Evolutionary conservation across 1,284 basidiomycete genomes (phyloP), one percentile per base, ranked within the genome.

Genomic region (Sporisorium sorghi): DNA sequence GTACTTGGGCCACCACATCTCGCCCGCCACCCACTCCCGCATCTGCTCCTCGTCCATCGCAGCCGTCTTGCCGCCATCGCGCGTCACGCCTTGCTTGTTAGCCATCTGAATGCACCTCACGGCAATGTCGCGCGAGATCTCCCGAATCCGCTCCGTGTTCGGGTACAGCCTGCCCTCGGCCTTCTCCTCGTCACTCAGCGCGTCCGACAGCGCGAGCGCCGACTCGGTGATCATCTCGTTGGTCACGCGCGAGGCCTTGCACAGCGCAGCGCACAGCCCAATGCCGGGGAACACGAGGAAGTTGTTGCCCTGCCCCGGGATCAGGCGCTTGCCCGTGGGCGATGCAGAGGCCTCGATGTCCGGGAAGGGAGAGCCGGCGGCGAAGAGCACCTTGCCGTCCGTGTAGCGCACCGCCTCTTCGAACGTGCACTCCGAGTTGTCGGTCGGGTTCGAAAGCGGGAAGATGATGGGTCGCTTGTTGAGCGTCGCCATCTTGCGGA

Each of bases 371-470:
- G 92, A 94, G 2, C 94, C 95, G 37, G 90, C 91, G 0, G 95
- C 94, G 83, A 96, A 97, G 65, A 97, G 88, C 26, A 92, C 87
- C 5, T 72, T 53, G 17, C 82, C 82, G 1, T 85, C 91, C 44
- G 85, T 91, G 86, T 91, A 90, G 58, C 89, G 86, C 60, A 97
- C 89, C 1, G 94, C 93, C 74, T 95, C 92, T 63, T 91, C 87
- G 85, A 94, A 97, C 32, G 86, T 86, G 77, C 85, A 86, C 77
- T 91, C 91, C 82, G 91, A 92, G 46, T 94, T 89, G 50, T 89
- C 88, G 49, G 93, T 91, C 30, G 95, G 95, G 87, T 97, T 98
- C 35, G 92, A 94, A n/a, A 97, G 90, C 50, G 95, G 93, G 88
- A 97, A 97, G 85, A 97, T 90, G 87, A 97, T 95, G 26, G 95